Base-by-base conservation (phyloP, 768 basidiomycete genomes). In the Termitomyces sp. region DNA sequence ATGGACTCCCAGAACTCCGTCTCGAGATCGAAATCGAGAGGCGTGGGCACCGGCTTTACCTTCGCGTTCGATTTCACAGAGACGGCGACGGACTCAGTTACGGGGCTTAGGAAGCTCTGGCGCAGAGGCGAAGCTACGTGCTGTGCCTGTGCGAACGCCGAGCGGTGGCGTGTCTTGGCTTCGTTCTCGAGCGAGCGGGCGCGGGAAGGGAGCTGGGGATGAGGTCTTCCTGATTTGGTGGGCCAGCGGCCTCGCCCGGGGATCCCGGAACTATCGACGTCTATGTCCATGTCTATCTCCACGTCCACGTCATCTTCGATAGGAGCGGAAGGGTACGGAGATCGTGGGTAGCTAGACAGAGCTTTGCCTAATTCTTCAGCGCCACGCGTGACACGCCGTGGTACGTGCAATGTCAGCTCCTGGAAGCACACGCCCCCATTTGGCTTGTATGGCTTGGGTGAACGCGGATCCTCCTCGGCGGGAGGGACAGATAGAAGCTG, bases 1-100 rank as follows among this genome's bases (percentile, higher is more conserved):
- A 80, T 67, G 0, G 76, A 73, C 52, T 74, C 66, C 78, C 79
- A 80, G 59, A 80, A 80, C n/a, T 77, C 70, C 35, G 66, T 75
- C 48, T 56, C 56, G 46, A 73, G 65, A 9, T 68, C 63, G 10
- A 41, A 41, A 8, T 20, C 40, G 54, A 74, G 69, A n/a, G 72
- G 70, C 13, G 71, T 65, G 7, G 71, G 73, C 16, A 71, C 65
- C 5, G 73, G 70, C 59, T 71, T 73, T 24, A 70, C 66, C 18
- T 53, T 53, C 26, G n/a, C 2, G 1, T 41, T 52, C 18, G 26
- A 3, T 11, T 36, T 35, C n/a, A 63, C 5, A 10, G 44, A 45
- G 45, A 18, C 16, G n/a, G 55, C 53, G 16, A 54, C 58, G 3
- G 47, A n/a, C 44, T 57, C 51, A 2, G 11, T 45, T 8, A 58